A percentile compares a stretch with the other conserved stretches of the same genome.
phyloP scores from a whole-genome alignment of 768 basidiomycete genomes.

The Tulasnella sp. region DNA sequence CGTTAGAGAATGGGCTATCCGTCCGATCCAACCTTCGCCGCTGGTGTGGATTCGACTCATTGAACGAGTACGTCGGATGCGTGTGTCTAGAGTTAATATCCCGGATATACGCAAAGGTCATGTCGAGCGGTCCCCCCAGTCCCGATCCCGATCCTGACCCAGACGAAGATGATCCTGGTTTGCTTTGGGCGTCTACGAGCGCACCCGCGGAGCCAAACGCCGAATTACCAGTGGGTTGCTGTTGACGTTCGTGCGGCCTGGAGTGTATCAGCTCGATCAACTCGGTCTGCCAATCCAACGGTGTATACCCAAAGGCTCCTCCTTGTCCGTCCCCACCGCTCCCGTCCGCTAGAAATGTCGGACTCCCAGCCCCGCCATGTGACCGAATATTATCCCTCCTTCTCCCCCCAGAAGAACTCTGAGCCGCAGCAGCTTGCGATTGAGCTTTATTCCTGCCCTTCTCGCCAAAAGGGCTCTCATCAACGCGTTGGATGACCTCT shows the following conservation, averaged over 20 bases:
- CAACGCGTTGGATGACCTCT: constrained; percentile 74
- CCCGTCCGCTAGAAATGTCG: not conserved
- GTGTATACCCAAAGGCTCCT: constrained; percentile 38
- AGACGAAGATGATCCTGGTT: too few species aligned
- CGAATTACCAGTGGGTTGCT: not conserved
- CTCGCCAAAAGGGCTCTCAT: constrained; percentile 66
- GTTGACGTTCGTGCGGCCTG: not conserved
- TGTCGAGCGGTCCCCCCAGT: too few species aligned
- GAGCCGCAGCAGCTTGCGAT: not conserved
- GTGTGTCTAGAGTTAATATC: not conserved
- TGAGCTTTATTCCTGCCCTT: constrained; percentile 43
- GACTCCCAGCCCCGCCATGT: not conserved
- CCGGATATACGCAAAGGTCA: too few species aligned
- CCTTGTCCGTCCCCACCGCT: not conserved
- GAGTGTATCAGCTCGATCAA: constrained; percentile 32
- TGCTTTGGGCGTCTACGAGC: too few species aligned
- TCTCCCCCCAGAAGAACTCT: too few species aligned
- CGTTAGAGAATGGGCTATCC: not conserved
- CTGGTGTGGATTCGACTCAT: constrained; percentile 19
- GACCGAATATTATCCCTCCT: not conserved
- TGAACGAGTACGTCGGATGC: constrained; percentile 8
- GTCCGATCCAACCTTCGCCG: constrained; percentile 20
- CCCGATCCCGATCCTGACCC: too few species aligned
- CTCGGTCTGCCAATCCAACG: constrained; percentile 74
- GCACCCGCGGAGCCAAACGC: not conserved